Base-by-base conservation (phyloP, 257 asterid genomes). In the Solanum medicagineum region DNA sequence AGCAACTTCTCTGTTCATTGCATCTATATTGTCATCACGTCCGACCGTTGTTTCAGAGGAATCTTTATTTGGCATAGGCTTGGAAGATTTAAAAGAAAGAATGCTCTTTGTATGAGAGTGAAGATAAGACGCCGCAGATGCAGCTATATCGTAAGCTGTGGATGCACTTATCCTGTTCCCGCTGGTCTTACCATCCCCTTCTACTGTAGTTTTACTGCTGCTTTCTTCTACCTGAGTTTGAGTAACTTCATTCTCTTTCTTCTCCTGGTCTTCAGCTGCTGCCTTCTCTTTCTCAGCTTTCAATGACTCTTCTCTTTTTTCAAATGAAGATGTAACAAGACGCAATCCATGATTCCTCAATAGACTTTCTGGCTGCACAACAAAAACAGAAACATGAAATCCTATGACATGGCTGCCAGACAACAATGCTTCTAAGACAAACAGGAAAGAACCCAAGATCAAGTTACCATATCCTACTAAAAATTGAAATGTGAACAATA, bases 121-220 rank as follows among this genome's bases (percentile, higher is more conserved):
- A 90, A 97, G 89, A 87, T 92, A 97, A 17, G 99, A 92, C 82
- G 99, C 99, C 47, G 99, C 98, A 7, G 99, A 92, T 74, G 99
- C 98, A 85, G 97, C 98, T 83, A 96, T 92, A 40, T 93, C 92
- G 86, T 95, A 97, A 59, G 98, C 97, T 83, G 94, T 89, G 44
- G 93, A 91, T 32, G 94, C 91, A 87, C 92, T 91, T 40, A 89
- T 87, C 49, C 80, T 81, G 12, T 86, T 88, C 69, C 89, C 94
- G 16, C 86, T 84, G 51, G 84, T 63, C 73, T 87, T 88, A 70
- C 77, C 88, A 17, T 44, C 82, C 75, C 59, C 63, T 26, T 85
- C 90, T 36, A 62, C 70, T 49, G 68, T 80, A 86, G 84, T 89
- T 16, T 70, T 77, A 88, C 40, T 83, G n/a, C 32, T 70, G 55